A percentile compares a stretch with the other conserved stretches of the same genome.
Conservation (phyloP, 768 basidiomycete genomes). For the Tricholoma sp. region DNA sequence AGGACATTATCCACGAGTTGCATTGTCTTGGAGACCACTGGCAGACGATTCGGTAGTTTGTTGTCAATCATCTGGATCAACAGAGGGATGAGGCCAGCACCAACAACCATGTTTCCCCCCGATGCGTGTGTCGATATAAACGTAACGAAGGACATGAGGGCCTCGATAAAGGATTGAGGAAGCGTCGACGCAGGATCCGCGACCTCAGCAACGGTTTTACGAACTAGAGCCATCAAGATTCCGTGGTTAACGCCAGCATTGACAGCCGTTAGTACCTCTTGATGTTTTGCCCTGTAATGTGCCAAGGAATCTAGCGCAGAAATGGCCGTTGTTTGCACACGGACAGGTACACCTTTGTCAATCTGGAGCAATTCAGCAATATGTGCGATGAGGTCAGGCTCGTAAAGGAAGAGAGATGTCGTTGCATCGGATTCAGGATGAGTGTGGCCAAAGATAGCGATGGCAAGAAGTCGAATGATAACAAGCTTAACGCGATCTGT, state of each 20-base stretch:
- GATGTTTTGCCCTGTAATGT: constrained; percentile 75
- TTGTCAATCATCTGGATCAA: constrained; percentile 88
- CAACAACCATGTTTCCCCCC: constrained; percentile 91
- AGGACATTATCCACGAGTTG: constrained; percentile 89
- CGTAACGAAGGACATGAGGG: constrained; percentile 80
- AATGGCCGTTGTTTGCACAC: constrained; percentile 80
- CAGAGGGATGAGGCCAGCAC: constrained; percentile 86
- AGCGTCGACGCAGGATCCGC: constrained; percentile 58
- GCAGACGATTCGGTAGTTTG: constrained; percentile 58
- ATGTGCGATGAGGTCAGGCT: constrained; percentile 87
- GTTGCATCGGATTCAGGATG: constrained; percentile 75
- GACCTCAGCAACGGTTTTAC: constrained; percentile 75
- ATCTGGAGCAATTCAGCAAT: constrained; percentile 87
- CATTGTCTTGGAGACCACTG: constrained; percentile 85
- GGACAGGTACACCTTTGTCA: constrained; percentile 62
- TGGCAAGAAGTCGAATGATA: constrained; percentile 74
- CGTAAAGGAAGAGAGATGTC: constrained; percentile 85
- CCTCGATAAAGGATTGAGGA: constrained; percentile 76
- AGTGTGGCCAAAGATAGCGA: constrained; percentile 89
- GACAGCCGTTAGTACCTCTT: constrained; percentile 84
- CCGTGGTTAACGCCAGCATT: constrained; percentile 98
- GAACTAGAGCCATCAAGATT: constrained; percentile 82
- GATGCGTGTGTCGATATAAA: constrained; percentile 81
- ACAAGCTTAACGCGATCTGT: constrained; percentile 76
- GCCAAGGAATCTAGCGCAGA: constrained; percentile 88